Evolutionary conservation across 768 basidiomycete genomes (phyloP), one percentile per base, ranked within the genome.

Genomic region (Arthromyces matolae): DNA sequence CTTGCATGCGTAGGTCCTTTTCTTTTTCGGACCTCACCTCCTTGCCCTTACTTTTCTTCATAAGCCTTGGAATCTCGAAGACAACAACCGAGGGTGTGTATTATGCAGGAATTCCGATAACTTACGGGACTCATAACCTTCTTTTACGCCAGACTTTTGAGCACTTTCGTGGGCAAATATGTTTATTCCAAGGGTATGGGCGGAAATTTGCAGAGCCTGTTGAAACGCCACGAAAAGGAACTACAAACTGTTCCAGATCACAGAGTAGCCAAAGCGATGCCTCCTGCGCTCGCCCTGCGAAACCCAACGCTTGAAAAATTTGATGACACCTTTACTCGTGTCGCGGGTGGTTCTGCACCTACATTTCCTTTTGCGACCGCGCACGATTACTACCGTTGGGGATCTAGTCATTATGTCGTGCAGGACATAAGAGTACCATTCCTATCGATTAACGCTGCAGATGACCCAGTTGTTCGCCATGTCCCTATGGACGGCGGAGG

Each of bases 181-280:
- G 58, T 91, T 37, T 93, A 93, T 60, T 86, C 87, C 10, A 82
- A 75, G 61, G 86, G 79, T 33, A 85, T 94, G 86, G 89, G 81
- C 4, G 71, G 70, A 51, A 94, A 93, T 61, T 71, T 93, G 14
- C 67, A 75, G 38, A 78, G 72, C 29, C 65, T 87, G 35, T 60
- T 87, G 47, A 72, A 67, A 56, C 71, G 72, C 40, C 81, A 90
- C 53, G 54, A 67, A 12, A 59, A 71, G 18, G 49, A 70, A 1
- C 64, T 88, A n/a, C 63, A 70, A 20, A 58, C 71, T 47, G 74
- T 80, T 57, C 72, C 81, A 32, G 71, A 78, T 20, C 77, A 78
- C 37, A 59, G 65, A 45, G 71, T 83, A 24, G 68, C 79, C 24
- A 68, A 78, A 54, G 75, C 77, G 8, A 64, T 80, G 9, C 60